These are phyloP conservation scores for Scedosporium dehoogii DNA, from an alignment of 2,329 filamentous ascomycete genomes.

Conservation along the genomic window DNA sequence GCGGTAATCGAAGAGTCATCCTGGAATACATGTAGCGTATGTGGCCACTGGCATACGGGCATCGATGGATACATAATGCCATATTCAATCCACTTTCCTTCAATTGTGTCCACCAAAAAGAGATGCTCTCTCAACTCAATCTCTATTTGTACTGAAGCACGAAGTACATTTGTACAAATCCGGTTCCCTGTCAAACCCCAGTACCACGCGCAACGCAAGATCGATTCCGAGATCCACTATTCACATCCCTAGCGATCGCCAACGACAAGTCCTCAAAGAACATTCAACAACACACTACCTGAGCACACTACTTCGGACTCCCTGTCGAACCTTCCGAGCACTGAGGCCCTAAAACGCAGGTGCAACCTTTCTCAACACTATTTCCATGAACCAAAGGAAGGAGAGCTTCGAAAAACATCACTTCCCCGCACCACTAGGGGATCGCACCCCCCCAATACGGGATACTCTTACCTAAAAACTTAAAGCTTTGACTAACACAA, in stretches of 20 bases:
- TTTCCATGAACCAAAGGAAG: background rate
- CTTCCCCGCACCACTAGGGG: slow-evolving; percentile 3
- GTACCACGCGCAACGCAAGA: background rate
- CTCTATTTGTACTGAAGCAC: too few relatives aligned
- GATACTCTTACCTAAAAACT: slow-evolving; percentile 34
- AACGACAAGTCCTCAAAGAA: background rate
- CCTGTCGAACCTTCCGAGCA: background rate
- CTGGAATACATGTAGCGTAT: too few relatives aligned
- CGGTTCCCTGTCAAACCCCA: background rate
- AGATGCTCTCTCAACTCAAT: too few relatives aligned
- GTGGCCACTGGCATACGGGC: too few relatives aligned
- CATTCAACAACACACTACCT: background rate
- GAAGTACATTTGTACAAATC: background rate
- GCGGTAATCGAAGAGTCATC: background rate
- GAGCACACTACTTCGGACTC: background rate
- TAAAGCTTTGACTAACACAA: slow-evolving; percentile 37
- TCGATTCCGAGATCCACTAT: background rate
- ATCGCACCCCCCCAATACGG: slow-evolving; percentile 4
- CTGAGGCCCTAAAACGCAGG: too few relatives aligned
- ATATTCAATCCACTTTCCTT: too few relatives aligned
- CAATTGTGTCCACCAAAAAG: too few relatives aligned
- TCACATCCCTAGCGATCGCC: background rate
- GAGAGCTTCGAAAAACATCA: background rate
- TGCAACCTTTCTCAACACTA: background rate
- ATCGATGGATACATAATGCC: background rate